Conservation (phyloP, 352 stramenopile species). For the Globisporangium barbulae region DNA sequence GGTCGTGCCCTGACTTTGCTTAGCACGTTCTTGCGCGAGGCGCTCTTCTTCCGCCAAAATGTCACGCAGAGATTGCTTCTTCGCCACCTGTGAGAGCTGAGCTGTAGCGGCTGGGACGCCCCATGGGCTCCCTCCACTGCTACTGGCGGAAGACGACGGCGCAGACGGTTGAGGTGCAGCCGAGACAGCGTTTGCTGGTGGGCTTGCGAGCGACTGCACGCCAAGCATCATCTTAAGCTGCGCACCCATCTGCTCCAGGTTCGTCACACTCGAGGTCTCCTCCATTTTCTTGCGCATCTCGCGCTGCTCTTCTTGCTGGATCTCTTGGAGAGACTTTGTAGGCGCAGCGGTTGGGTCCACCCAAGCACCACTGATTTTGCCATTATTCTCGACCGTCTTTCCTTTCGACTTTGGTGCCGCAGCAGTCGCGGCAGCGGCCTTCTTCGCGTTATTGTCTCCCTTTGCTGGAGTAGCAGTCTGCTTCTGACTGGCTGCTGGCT, state of each 20-base stretch:
- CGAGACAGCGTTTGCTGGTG: slow-evolving; percentile 12
- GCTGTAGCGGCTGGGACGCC: slow-evolving; percentile 30
- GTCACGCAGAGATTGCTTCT: slow-evolving; percentile 71
- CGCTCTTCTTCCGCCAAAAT: slow-evolving; percentile 83
- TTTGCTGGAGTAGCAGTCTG: slow-evolving; percentile 1
- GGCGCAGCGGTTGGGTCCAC: slow-evolving; percentile 20
- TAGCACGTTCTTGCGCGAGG: slow-evolving; percentile 61
- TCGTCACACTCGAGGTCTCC: slow-evolving; percentile 26
- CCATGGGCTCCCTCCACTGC: slow-evolving; percentile 29
- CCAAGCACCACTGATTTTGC: slow-evolving; percentile 38
- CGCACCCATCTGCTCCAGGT: slow-evolving; percentile 78
- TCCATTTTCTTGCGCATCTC: slow-evolving; percentile 56
- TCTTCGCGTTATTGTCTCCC: slow-evolving; percentile 27
- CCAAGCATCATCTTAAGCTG: slow-evolving; percentile 90
- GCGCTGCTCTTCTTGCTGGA: slow-evolving; percentile 78
- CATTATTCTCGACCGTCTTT: slow-evolving; percentile 10
- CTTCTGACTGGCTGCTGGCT: slow-evolving; percentile 15
- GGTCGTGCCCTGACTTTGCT: slow-evolving; percentile 30
- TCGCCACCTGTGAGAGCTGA: slow-evolving; percentile 20
- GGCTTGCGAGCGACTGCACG: slow-evolving; percentile 34
- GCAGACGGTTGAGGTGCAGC: slow-evolving; percentile 13
- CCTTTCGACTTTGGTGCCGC: slow-evolving; percentile 30
- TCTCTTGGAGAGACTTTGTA: slow-evolving; percentile 73
- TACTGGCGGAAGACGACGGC: background rate
- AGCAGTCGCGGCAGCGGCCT: slow-evolving; percentile 13